Percentiles rank a stretch among this genome's conserved stretches.
Conservation (phyloP, 106 monocot species). For the Cymbidium sinense region DNA sequence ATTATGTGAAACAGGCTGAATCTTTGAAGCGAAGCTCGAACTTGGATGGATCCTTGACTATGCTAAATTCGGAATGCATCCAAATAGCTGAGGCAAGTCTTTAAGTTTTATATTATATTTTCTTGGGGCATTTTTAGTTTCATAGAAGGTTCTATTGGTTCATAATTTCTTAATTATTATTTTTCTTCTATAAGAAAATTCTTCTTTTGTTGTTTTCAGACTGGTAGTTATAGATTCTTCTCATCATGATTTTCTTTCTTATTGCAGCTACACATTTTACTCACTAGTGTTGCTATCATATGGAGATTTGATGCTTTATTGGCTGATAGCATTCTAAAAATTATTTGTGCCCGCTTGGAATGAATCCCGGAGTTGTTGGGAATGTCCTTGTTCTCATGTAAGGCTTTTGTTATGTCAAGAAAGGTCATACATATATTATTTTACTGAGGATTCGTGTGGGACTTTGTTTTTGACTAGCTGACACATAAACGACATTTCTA, state of each 20-base stretch:
- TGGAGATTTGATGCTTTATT: neutral
- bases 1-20: neutral
- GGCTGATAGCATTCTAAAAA: neutral
- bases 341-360: neutral
- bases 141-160: too few species aligned
- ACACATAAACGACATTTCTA: too few species aligned
- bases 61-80: neutral
- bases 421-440: too few species aligned
- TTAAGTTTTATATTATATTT: neutral
- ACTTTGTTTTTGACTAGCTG: too few species aligned
- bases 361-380: neutral
- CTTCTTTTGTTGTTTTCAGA: neutral
- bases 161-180: neutral
- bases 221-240: neutral
- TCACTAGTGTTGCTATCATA: neutral
- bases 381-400: neutral
- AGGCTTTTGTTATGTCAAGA: too few species aligned
- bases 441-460: too few species aligned
- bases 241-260: neutral
- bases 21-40: neutral
- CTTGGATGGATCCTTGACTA: neutral
- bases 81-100: neutral
- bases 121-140: neutral
- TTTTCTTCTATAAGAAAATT: neutral
- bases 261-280: neutral